Evolutionary conservation across 306 rosid species (phyloP), one percentile per base, ranked within the genome.

Genomic region (Styphnolobium japonicum): DNA sequence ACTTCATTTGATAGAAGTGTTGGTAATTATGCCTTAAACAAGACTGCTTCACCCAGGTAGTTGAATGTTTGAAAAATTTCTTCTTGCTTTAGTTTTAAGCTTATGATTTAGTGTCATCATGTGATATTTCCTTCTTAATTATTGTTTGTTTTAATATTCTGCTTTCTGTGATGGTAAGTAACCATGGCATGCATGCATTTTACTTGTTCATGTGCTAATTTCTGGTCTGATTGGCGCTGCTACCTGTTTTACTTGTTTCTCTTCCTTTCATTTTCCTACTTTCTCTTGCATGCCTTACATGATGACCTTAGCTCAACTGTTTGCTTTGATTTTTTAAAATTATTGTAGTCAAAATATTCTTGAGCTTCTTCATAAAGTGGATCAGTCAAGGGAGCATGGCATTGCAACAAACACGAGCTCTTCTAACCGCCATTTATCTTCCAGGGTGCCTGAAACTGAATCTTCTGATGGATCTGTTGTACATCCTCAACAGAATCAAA

Each of bases 341-440:
- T 52, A 67, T 62, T 86, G 80, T 90, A 87, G 91, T 79, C 91
- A 87, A 85, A 85, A 85, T 86, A 90, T 93, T 93, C 88, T 86
- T 77, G 92, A 90, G 80, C 87, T 91, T 85, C 89, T 91, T 45
- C 88, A 88, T 81, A 80, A 91, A 89, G 93, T 90, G 82, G 92
- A 90, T 40, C 60, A 27, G 69, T 56, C 78, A 18, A 46, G 68
- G 71, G 60, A 33, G 70, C 51, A 42, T 82, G 89, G 86, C 48
- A 78, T 85, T 81, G 73, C 87, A 34, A 70, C 90, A 63, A 86
- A 79, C 78, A 66, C 66, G 29, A 87, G 90, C 79, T 82, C 91
- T 80, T 86, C 92, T 76, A 81, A 89, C 86, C 71, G 71, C 57
- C 75, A 85, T 82, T 80, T 77, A 58, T 90, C 89, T 78, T 86